Base-by-base conservation (phyloP, 345 rosid species). In the Turritis glabra region DNA sequence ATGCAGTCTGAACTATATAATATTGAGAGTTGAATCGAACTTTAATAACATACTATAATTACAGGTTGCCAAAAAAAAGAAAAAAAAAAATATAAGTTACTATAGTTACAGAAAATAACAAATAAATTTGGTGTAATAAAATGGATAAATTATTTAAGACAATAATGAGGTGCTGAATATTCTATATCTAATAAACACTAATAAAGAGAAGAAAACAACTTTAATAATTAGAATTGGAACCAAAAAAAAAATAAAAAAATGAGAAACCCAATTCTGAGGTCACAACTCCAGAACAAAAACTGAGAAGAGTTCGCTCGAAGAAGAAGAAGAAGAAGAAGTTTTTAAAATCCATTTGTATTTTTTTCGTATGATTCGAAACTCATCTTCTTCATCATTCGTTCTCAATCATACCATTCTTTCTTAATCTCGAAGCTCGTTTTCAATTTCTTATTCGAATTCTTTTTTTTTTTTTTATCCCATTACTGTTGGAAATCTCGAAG, bases 261-360 rank as follows among this genome's bases (percentile, higher is more conserved):
- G 58, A 69, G 40, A 71, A 71, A 77, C 76, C 72, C 80, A 71
- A 71, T 78, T 78, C 64, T 72, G 78, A 67, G 77, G 81, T 72
- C 77, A 65, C 69, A 67, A 58, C 61, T 71, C 68, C 48, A 22
- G 62, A 71, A 50, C 60, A 44, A 47, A 71, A 64, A 37, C 68
- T 48, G 47, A 66, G 77, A 67, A 67, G 73, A 53, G 73, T 44
- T 65, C 23, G 69, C 58, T 77, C 52, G 72, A 72, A 47, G 72
- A 64, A 71, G 72, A 60, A 37, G 78, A 67, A 18, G 73, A 66
- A 54, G 47, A 44, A 44, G 50, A 61, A 29, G 11, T 41, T 61
- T 21, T 30, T 5, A 1, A 19, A 46, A 44, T 44, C 55, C 23
- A 44, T 40, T 18, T 18, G 0, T 5, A 1, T 2, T 35, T 22